Evolutionary conservation across 306 rosid genomes (phyloP).

Genomic region (Prunus kanzakura): DNA sequence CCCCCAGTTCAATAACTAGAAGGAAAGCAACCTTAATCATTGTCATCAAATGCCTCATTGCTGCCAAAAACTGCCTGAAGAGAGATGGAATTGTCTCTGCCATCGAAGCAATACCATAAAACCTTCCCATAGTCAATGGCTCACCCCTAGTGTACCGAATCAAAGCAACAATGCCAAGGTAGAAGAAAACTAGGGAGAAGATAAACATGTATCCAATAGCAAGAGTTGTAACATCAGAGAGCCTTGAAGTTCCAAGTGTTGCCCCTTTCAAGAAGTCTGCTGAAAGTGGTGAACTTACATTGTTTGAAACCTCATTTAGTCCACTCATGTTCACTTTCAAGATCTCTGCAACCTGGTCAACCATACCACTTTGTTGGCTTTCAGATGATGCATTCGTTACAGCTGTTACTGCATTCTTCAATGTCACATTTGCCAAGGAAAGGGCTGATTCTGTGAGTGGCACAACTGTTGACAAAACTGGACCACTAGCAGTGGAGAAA

Average conservation of each 20-base stretch:
- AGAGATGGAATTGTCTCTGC: slow-evolving; percentile 95
- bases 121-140: slow-evolving; percentile 80
- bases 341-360: slow-evolving; percentile 77
- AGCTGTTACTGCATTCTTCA: slow-evolving; percentile 80
- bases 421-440: slow-evolving; percentile 78
- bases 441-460: slow-evolving; percentile 82
- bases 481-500: slow-evolving; percentile 66
- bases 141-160: slow-evolving; percentile 91
- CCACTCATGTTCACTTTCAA: slow-evolving; percentile 69
- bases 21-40: slow-evolving; percentile 99
- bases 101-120: slow-evolving; percentile 85
- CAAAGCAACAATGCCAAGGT: slow-evolving; percentile 76
- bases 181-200: slow-evolving; percentile 69
- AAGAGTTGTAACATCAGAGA: slow-evolving; percentile 93
- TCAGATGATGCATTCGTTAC: slow-evolving; percentile 73
- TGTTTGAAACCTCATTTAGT: slow-evolving; percentile 59
- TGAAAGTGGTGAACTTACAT: slow-evolving; percentile 53
- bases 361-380: slow-evolving; percentile 56
- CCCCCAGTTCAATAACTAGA: slow-evolving; percentile 96
- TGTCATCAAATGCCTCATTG: slow-evolving; percentile 98
- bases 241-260: slow-evolving; percentile 64
- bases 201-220: slow-evolving; percentile 86
- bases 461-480: slow-evolving; percentile 59
- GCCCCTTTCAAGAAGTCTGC: slow-evolving; percentile 68
- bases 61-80: slow-evolving; percentile 94